Percentiles rank a stretch among this genome's conserved stretches.
These are phyloP conservation scores for Colletotrichum agaves DNA, from an alignment of 2,329 filamentous ascomycete species.

Conservation along the genomic window DNA sequence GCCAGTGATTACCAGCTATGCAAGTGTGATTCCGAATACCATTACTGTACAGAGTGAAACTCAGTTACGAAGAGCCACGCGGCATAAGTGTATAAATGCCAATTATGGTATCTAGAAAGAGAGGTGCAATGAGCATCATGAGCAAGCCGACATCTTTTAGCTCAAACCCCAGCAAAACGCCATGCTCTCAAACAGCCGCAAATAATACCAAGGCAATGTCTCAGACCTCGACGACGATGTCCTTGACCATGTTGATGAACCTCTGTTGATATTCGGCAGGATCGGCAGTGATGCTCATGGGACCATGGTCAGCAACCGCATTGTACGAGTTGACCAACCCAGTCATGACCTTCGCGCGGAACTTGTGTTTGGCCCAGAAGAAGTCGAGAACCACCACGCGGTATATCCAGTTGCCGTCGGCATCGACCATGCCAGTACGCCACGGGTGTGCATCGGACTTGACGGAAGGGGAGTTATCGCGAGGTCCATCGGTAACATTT, in stretches of 20 bases:
- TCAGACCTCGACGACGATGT: slow-evolving; percentile 52
- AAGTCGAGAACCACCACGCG: slow-evolving; percentile 77
- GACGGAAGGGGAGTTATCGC: slow-evolving; percentile 57
- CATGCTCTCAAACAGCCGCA: too few species aligned
- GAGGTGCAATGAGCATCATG: too few species aligned
- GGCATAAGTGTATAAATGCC: too few species aligned
- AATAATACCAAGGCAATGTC: neutral
- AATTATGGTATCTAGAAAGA: too few species aligned
- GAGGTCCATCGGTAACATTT: slow-evolving; percentile 21
- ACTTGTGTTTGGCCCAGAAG: slow-evolving; percentile 81
- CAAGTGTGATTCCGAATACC: too few species aligned
- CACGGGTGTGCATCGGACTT: slow-evolving; percentile 53
- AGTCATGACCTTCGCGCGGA: slow-evolving; percentile 74
- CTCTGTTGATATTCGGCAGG: slow-evolving; percentile 72
- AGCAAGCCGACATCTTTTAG: too few species aligned
- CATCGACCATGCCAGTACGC: slow-evolving; percentile 70
- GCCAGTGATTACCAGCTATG: too few species aligned
- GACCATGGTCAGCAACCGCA: slow-evolving; percentile 69
- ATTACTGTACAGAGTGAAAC: too few species aligned
- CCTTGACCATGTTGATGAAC: slow-evolving; percentile 61
- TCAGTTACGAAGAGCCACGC: too few species aligned
- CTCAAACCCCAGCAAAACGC: too few species aligned
- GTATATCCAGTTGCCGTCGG: slow-evolving; percentile 74
- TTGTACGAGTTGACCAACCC: slow-evolving; percentile 73
- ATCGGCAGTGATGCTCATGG: slow-evolving; percentile 80